Evolutionary conservation across 2,329 filamentous ascomycete species (phyloP).

Genomic region (Aspergillus pseudotamarii): DNA sequence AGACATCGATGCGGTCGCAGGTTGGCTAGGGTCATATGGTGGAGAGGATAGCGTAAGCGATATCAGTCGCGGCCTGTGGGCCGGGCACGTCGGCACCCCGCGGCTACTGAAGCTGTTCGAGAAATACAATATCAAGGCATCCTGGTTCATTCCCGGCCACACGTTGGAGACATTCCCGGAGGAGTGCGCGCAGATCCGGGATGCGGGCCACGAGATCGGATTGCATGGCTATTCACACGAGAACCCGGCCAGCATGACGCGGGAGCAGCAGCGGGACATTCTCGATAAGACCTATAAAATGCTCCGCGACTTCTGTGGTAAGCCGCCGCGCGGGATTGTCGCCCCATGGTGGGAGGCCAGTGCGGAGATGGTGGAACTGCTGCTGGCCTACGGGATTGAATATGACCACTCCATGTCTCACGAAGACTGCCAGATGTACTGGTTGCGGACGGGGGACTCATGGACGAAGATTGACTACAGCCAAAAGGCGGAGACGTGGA

Average conservation of each 20-base stretch:
- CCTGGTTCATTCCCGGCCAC: slow-evolving; percentile 68
- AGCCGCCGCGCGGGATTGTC: slow-evolving; percentile 72
- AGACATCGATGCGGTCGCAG: slow-evolving; percentile 75
- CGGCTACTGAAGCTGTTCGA: slow-evolving; percentile 71
- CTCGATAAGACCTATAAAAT: slow-evolving; percentile 75
- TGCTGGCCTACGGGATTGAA: slow-evolving; percentile 48
- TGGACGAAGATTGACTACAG: slow-evolving; percentile 50
- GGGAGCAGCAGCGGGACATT: slow-evolving; percentile 75
- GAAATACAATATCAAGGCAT: slow-evolving; percentile 72
- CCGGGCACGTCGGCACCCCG: slow-evolving; percentile 66
- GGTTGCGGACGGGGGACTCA: slow-evolving; percentile 46
- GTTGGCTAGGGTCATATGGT: slow-evolving; percentile 75
- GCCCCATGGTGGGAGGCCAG: slow-evolving; percentile 77
- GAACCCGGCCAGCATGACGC: slow-evolving; percentile 70
- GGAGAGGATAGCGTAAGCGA: slow-evolving; percentile 73
- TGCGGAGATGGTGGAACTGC: slow-evolving; percentile 61
- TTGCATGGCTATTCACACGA: slow-evolving; percentile 76
- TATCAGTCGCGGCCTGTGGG: slow-evolving; percentile 71
- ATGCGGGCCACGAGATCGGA: slow-evolving; percentile 67
- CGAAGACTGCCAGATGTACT: slow-evolving; percentile 50
- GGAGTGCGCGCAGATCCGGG: slow-evolving; percentile 63
- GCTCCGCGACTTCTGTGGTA: slow-evolving; percentile 73
- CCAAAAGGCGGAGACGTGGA: slow-evolving; percentile 48
- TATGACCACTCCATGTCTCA: slow-evolving; percentile 51
- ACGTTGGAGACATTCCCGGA: slow-evolving; percentile 68